Conservation (phyloP, 495 filamentous ascomycete species). For the Stereocaulon alpinum region DNA sequence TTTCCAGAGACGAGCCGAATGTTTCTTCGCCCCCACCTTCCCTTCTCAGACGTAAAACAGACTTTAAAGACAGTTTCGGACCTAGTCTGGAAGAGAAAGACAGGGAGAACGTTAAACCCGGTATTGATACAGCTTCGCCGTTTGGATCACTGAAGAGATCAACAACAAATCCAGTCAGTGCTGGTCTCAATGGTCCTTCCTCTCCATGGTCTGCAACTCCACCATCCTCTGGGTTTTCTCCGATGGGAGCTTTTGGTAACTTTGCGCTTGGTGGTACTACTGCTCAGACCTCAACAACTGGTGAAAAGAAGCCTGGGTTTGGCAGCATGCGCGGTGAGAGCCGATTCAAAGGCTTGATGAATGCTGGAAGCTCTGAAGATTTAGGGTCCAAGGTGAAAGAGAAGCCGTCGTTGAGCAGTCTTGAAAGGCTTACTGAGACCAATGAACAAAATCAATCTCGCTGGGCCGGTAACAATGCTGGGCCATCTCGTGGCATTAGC, state of each 20-base stretch:
- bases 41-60: slow-evolving; percentile 65
- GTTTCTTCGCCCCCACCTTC: slow-evolving; percentile 52
- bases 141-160: slow-evolving; percentile 60
- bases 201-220: slow-evolving; percentile 63
- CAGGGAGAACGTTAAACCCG: slow-evolving; percentile 28
- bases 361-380: slow-evolving; percentile 65
- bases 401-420: slow-evolving; percentile 41
- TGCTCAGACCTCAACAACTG: slow-evolving; percentile 37
- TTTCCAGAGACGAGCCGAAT: slow-evolving; percentile 49
- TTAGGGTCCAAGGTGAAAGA: slow-evolving; percentile 41
- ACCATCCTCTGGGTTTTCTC: slow-evolving; percentile 48
- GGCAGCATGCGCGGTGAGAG: slow-evolving; percentile 65
- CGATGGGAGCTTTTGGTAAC: slow-evolving; percentile 79
- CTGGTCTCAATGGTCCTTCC: slow-evolving; percentile 39
- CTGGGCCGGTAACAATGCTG: slow-evolving; percentile 43
- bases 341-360: slow-evolving; percentile 72
- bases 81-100: slow-evolving; percentile 39
- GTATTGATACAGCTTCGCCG: slow-evolving; percentile 36
- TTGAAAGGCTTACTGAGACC: slow-evolving; percentile 45
- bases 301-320: slow-evolving; percentile 60
- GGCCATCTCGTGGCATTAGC: slow-evolving; percentile 52
- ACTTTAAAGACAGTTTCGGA: slow-evolving; percentile 42
- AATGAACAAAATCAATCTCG: slow-evolving; percentile 37
- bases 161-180: slow-evolving; percentile 51
- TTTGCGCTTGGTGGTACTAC: slow-evolving; percentile 52